A percentile compares a stretch with the other conserved stretches of the same genome.
Evolutionary conservation across 352 stramenopile genomes (phyloP).

Genomic region (Globisporangium canariense): DNA sequence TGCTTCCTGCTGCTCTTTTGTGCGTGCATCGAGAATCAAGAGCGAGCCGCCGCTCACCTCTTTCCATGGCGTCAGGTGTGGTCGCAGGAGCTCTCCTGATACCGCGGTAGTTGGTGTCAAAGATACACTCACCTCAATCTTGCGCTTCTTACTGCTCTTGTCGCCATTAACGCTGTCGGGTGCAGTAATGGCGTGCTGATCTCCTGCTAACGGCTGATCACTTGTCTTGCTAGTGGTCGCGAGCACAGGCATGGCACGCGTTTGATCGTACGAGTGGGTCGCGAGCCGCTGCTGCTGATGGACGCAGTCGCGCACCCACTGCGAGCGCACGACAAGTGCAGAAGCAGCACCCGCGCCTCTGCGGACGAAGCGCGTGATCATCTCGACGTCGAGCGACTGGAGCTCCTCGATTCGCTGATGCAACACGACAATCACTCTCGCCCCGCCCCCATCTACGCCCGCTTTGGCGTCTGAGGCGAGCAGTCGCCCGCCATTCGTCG

Average conservation of each 20-base stretch:
- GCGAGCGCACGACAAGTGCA: constrained; percentile 25
- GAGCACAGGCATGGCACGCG: constrained; percentile 6
- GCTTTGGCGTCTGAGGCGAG: constrained; percentile 5
- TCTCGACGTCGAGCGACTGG: constrained; percentile 12
- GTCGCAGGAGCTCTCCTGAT: constrained; percentile 12
- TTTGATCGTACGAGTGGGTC: constrained; percentile 17
- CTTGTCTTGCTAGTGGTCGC: not conserved
- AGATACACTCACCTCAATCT: not conserved
- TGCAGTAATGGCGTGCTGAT: not conserved
- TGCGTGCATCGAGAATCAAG: constrained; percentile 46
- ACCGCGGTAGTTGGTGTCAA: not conserved
- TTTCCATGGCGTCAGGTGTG: constrained; percentile 41
- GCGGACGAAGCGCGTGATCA: constrained; percentile 14
- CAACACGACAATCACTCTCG: constrained; percentile 26
- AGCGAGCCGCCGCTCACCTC: constrained; percentile 36
- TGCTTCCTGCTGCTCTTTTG: constrained; percentile 8
- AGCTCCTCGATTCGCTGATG: constrained; percentile 6
- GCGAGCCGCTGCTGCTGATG: constrained; percentile 33
- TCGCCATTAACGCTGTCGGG: not conserved
- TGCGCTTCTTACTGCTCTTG: constrained; percentile 10
- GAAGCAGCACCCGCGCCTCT: not conserved
- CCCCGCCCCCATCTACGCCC: not conserved
- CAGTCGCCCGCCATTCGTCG: constrained; percentile 30
- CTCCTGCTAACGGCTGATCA: not conserved
- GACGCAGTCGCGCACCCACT: constrained; percentile 44